Evolutionary conservation across 257 asterid species (phyloP).

Genomic region (Plantago major): DNA sequence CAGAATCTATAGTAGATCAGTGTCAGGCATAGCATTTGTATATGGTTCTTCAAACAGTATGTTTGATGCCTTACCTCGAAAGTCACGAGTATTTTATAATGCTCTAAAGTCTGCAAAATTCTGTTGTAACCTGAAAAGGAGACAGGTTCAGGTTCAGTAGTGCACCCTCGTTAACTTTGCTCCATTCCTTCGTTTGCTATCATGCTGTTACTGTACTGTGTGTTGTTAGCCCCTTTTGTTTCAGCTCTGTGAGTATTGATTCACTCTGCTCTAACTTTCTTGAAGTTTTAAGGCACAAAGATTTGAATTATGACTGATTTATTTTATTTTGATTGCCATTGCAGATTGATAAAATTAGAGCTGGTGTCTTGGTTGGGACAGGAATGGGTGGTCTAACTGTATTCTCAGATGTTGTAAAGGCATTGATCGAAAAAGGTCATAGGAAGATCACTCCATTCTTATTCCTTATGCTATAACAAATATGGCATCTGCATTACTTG

Average conservation of each 20-base stretch:
- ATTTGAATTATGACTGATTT: conserved; percentile 8
- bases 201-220: neutral
- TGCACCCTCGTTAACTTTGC: too few species aligned
- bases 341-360: conserved; percentile 84
- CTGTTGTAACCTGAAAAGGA: too few species aligned
- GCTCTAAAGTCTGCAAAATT: too few species aligned
- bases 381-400: conserved; percentile 96
- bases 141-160: too few species aligned
- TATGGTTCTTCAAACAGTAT: too few species aligned
- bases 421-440: conserved; percentile 76
- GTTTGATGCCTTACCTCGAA: too few species aligned
- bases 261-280: too few species aligned
- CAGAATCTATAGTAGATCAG: too few species aligned
- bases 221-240: neutral
- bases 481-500: conserved; percentile 95
- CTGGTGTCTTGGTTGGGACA: conserved; percentile 85
- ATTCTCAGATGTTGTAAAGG: conserved; percentile 81
- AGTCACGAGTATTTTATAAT: too few species aligned
- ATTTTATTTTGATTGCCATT: conserved; percentile 7
- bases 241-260: neutral
- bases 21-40: too few species aligned
- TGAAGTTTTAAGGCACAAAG: too few species aligned
- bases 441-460: conserved; percentile 84
- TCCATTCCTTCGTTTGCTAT: neutral
- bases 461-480: conserved; percentile 90